Conservation (phyloP, 495 filamentous ascomycete genomes). For the Penicillium samsonianum region DNA sequence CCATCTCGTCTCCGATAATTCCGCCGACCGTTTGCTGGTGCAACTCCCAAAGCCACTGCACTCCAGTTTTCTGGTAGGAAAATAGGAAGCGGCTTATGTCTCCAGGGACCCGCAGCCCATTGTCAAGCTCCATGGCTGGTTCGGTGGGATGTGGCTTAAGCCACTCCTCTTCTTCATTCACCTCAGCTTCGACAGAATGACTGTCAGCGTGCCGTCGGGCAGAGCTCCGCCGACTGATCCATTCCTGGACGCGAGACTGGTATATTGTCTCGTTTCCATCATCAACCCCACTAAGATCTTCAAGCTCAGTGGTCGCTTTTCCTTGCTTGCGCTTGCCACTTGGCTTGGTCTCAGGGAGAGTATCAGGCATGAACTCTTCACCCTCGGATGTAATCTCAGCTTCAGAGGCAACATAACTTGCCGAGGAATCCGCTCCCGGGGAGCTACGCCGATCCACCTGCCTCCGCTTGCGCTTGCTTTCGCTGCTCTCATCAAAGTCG, state of each 20-base stretch:
- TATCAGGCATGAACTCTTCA: constrained; percentile 40
- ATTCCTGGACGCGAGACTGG: constrained; percentile 70
- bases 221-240: constrained; percentile 67
- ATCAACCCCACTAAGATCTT: constrained; percentile 77
- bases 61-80: constrained; percentile 92
- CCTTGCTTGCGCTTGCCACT: constrained; percentile 44
- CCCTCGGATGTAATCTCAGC: constrained; percentile 34
- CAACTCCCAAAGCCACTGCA: constrained; percentile 95
- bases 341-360: constrained; percentile 28
- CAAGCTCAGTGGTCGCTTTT: constrained; percentile 48
- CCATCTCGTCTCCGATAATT: constrained; percentile 98
- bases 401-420: constrained; percentile 41
- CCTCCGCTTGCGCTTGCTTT: constrained; percentile 42
- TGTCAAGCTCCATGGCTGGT: constrained; percentile 69
- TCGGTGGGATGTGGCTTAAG: constrained; percentile 79
- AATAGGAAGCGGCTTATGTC: constrained; percentile 90
- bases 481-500: constrained; percentile 48
- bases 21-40: constrained; percentile 87
- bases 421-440: constrained; percentile 45
- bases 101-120: constrained; percentile 79
- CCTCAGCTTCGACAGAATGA: constrained; percentile 25
- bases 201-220: constrained; percentile 56
- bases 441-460: constrained; percentile 36
- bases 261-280: constrained; percentile 90
- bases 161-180: constrained; percentile 66